phyloP scores from a whole-genome alignment of 73 alveolate species.

The Tetrahymena elliotti region DNA sequence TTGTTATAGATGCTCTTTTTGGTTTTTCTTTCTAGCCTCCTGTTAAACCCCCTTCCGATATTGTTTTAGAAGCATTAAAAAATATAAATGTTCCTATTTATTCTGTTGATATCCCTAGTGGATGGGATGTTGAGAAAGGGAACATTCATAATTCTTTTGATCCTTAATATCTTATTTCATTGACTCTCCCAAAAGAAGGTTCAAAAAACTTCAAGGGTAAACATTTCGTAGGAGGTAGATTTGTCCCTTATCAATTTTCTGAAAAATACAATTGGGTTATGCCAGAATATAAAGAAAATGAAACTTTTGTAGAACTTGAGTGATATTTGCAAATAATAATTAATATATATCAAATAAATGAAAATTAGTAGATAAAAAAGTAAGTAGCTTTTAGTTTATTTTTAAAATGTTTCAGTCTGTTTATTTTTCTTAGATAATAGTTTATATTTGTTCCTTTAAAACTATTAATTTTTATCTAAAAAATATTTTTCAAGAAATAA shows the following conservation, averaged over 20 bases:
- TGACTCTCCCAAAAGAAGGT: slow-evolving; percentile 94
- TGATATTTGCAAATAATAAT: not conserved
- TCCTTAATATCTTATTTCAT: slow-evolving; percentile 73
- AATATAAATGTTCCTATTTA: slow-evolving; percentile 60
- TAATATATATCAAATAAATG: not conserved
- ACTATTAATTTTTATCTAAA: no score
- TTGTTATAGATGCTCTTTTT: slow-evolving; percentile 80
- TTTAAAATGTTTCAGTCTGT: no score
- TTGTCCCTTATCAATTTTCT: slow-evolving; percentile 73
- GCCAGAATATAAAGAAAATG: slow-evolving; percentile 48
- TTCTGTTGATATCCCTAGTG: slow-evolving; percentile 97
- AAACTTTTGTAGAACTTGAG: slow-evolving; percentile 19
- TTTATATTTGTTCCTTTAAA: no score
- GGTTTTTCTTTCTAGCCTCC: slow-evolving; percentile 97
- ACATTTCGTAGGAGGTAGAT: slow-evolving; percentile 96
- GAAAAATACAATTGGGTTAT: slow-evolving; percentile 52
- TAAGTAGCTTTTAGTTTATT: no score
- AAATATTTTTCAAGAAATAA: no score
- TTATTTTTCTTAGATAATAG: no score
- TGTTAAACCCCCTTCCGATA: slow-evolving; percentile 88
- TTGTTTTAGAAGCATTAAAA: slow-evolving; percentile 68
- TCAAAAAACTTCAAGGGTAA: slow-evolving; percentile 78
- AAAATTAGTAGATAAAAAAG: no score
- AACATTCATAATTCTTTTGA: slow-evolving; percentile 67
- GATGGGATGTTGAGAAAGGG: slow-evolving; percentile 98